Percentiles rank a stretch among this genome's conserved stretches.
Conservation (phyloP, 1,284 basidiomycete species). For the Leccinum pachyderme region DNA sequence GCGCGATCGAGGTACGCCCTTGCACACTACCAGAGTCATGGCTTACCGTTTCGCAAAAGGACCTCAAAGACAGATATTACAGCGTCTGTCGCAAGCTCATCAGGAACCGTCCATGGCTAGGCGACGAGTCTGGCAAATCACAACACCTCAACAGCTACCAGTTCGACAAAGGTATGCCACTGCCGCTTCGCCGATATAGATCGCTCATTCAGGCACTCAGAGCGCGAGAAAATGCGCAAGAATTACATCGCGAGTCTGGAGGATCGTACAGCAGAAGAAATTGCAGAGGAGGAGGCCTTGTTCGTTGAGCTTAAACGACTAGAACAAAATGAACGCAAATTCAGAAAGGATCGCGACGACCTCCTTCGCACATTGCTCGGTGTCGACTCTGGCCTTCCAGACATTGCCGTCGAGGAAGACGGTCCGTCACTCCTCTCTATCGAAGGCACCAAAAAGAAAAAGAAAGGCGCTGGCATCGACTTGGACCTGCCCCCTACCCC, state of each 20-base stretch:
- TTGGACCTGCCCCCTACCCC: conserved; percentile 58
- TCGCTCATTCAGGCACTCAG: conserved; percentile 39
- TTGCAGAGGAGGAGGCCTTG: conserved; percentile 94
- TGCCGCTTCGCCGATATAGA: not conserved
- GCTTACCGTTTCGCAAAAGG: conserved; percentile 47
- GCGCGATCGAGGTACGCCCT: conserved; percentile 66
- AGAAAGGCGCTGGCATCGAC: conserved; percentile 42
- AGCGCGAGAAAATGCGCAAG: conserved; percentile 88
- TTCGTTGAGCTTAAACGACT: conserved; percentile 93
- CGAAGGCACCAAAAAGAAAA: conserved; percentile 50
- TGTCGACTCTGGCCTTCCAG: conserved; percentile 80
- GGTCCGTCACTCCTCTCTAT: conserved; percentile 42
- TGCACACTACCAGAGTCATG: not conserved
- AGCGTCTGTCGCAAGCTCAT: conserved; percentile 89
- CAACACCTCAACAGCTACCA: conserved; percentile 69
- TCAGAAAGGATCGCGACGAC: conserved; percentile 89
- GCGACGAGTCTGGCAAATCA: conserved; percentile 71
- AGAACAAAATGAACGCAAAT: conserved; percentile 89
- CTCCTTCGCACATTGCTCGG: conserved; percentile 83
- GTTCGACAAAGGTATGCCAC: conserved; percentile 75
- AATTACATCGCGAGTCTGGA: conserved; percentile 86
- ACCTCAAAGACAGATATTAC: conserved; percentile 94
- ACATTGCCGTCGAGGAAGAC: conserved; percentile 66
- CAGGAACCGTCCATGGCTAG: conserved; percentile 78
- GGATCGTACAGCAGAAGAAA: conserved; percentile 83